Percentiles rank a stretch among this genome's conserved stretches.
Conservation (phyloP, 495 filamentous ascomycete genomes). For the Daldinia vernicosa region DNA sequence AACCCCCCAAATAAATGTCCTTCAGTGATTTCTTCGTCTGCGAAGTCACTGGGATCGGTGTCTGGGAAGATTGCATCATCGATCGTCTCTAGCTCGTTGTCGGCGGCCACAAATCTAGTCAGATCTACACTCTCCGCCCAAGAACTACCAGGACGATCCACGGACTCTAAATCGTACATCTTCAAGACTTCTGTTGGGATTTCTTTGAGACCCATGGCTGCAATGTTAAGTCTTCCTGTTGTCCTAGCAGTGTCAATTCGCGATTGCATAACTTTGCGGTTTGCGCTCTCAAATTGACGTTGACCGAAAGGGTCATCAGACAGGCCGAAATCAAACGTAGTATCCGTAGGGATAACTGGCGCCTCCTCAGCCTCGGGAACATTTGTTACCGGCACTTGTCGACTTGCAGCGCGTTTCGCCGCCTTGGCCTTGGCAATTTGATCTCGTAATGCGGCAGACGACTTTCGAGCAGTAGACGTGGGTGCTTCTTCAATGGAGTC, state of each 20-base stretch:
- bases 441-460: constrained; percentile 83
- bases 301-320: constrained; percentile 74
- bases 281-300: constrained; percentile 64
- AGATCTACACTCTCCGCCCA: constrained; percentile 97
- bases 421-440: constrained; percentile 95
- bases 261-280: constrained; percentile 73
- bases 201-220: constrained; percentile 79
- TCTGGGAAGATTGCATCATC: constrained; percentile 81
- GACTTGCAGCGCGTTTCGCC: constrained; percentile 69
- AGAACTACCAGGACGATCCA: constrained; percentile 62
- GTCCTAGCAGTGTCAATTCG: constrained; percentile 78
- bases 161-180: constrained; percentile 82
- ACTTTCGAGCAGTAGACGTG: constrained; percentile 59
- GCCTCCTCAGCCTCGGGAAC: constrained; percentile 51
- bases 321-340: constrained; percentile 64
- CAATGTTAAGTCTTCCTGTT: constrained; percentile 88
- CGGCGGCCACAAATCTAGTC: constrained; percentile 85
- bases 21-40: constrained; percentile 66
- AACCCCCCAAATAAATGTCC: constrained; percentile 85
- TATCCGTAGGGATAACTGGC: constrained; percentile 56
- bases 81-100: constrained; percentile 85
- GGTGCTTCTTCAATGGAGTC: constrained; percentile 50
- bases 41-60: constrained; percentile 62
- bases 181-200: constrained; percentile 85
- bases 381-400: constrained; percentile 47